Percentiles rank a stretch among this genome's conserved stretches.
Evolutionary conservation across 306 rosid genomes (phyloP).

Genomic region (Clitoria ternatea): DNA sequence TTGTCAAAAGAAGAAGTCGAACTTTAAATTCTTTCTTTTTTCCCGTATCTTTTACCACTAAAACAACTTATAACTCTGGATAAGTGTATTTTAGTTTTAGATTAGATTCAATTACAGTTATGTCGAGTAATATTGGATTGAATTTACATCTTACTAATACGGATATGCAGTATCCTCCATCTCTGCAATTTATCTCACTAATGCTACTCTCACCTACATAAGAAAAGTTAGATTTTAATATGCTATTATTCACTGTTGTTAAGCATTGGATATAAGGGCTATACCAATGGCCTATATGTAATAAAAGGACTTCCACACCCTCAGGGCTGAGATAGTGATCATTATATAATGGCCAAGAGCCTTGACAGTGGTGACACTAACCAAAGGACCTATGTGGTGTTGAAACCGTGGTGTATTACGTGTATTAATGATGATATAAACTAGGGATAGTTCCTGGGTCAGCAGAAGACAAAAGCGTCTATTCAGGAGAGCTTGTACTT

Average conservation of each 20-base stretch:
- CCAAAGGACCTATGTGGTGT: neutral
- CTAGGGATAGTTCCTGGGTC: conserved; percentile 1
- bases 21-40: too few relatives aligned
- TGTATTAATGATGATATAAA: neutral
- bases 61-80: too few relatives aligned
- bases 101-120: too few relatives aligned
- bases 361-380: neutral
- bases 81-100: too few relatives aligned
- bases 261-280: neutral
- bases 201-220: neutral
- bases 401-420: neutral
- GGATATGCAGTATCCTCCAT: neutral
- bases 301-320: neutral
- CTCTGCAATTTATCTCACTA: neutral
- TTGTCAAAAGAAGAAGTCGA: too few relatives aligned
- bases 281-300: neutral
- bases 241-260: neutral
- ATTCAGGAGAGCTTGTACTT: neutral
- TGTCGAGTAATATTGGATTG: too few relatives aligned
- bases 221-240: neutral
- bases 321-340: neutral
- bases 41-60: too few relatives aligned
- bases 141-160: too few relatives aligned
- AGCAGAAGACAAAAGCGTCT: neutral
- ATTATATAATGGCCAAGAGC: neutral